Conservation (phyloP, 2,329 filamentous ascomycete genomes). For the Cytospora schulzeri region DNA sequence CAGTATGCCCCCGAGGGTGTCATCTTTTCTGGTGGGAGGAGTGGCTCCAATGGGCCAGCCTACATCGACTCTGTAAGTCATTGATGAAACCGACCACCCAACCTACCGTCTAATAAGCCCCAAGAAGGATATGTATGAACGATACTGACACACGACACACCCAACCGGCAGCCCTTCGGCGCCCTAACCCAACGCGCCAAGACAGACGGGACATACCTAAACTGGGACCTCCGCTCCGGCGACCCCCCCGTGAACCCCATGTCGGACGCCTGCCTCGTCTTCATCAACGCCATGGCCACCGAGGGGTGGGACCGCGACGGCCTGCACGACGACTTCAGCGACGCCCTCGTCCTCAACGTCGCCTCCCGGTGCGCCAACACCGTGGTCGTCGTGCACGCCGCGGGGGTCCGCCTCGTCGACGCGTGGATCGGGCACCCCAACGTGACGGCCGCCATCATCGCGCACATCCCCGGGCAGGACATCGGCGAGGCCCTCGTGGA, state of each 20-base stretch:
- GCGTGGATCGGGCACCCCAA: conserved; percentile 67
- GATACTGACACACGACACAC: conserved; percentile 19
- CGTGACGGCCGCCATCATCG: conserved; percentile 64
- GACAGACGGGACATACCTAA: conserved; percentile 58
- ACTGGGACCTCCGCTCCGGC: conserved; percentile 54
- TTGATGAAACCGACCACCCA: background rate
- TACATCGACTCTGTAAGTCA: conserved; percentile 51
- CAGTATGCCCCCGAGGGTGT: conserved; percentile 55
- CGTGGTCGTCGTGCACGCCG: conserved; percentile 65
- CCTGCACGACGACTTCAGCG: conserved; percentile 70
- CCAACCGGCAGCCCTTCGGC: conserved; percentile 50
- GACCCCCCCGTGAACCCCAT: conserved; percentile 49
- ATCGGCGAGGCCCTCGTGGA: conserved; percentile 58
- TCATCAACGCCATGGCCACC: conserved; percentile 71
- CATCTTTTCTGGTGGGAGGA: conserved; percentile 54
- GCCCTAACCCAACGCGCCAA: conserved; percentile 58
- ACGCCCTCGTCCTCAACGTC: conserved; percentile 60
- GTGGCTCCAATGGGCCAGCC: conserved; percentile 51
- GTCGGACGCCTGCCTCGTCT: conserved; percentile 65
- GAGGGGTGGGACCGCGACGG: conserved; percentile 72
- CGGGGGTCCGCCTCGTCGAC: conserved; percentile 63
- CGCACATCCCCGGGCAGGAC: conserved; percentile 68
- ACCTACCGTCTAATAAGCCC: background rate
- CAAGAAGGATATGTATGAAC: background rate
- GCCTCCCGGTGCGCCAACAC: conserved; percentile 63